Evolutionary conservation across 192 early-diverging fungal species (phyloP), one percentile per base, ranked within the genome.

Genomic region (Linnemannia elongata): DNA sequence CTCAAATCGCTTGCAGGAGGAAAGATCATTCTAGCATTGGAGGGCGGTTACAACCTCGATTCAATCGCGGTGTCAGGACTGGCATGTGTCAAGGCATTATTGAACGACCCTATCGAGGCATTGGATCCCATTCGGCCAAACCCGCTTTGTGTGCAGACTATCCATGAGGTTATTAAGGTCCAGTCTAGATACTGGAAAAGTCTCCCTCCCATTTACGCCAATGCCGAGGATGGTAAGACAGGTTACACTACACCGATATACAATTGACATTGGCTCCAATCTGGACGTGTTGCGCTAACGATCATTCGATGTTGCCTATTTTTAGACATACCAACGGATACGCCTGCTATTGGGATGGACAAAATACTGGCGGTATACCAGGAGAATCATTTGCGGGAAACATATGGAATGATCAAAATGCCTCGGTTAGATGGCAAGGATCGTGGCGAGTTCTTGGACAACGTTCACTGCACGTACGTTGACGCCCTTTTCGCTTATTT

Each of bases 41-140:
- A 98, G 82, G 97, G 98, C 68, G 98, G 98, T 1, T 97, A 98
- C 74, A 96, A 97, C 73, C 60, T 97, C 38, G 92, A 95, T 20
- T 93, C 95, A 0, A 93, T 96, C 38, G 89, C 96, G 3, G 88
- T 93, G 12, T 97, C 96, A 9, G 93, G 96, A 10, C 81, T 94
- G 44, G 97, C 94, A 0, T 97, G 97, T 82, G 93, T 93, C 69
- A 89, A 91, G 75, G 93, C 93, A 20, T 89, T 99, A 36, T 82
- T 97, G 30, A 94, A 92, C 12, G 91, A 96, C 63, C 80, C 89
- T 20, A 90, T 90, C n/a, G 82, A 75, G 22, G 79, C 81, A 41
- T 72, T 93, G 39, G 77, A 54, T 24, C 78, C 81, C 4, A 83
- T 90, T 38, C 70, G n/a, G 13, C 92, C 92, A 12, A 90, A 83